Evolutionary conservation across 2,329 filamentous ascomycete species (phyloP), one percentile per base, ranked within the genome.

Genomic region (Harringtonia aguacate): DNA sequence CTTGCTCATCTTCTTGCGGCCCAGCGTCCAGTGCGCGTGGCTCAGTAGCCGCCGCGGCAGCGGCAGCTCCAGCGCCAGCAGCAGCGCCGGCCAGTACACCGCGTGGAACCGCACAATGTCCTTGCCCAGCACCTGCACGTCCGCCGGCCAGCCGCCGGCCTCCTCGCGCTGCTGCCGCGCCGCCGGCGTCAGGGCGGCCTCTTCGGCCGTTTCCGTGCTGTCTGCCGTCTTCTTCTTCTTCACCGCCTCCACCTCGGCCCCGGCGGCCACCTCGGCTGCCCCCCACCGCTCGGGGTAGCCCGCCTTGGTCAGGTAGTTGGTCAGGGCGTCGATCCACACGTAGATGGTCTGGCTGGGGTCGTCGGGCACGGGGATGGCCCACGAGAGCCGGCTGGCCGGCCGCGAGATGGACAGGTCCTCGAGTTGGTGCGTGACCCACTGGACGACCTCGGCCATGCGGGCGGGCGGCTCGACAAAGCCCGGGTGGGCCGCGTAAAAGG

Each of bases 101-200:
- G 86, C 90, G 60, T 98, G 94, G 62, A 98, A 98, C 17, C 88
- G 83, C 46, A 94, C 71, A 52, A 98, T 98, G 60, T 98, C 92
- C 63, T 98, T 98, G 39, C 92, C 92, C 44, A 98, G 82, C 22
- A 98, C 79, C 37, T 98, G 92, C 17, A 92, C 73, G 60, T 98
- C 81, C 9, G 87, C 86, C 5, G 92, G 92, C 90, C 92, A 98
- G 21, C 85, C 79, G 40, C 74, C 73, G 18, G 65, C 66, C 14
- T 69, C 40, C 3, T 46, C 42, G 12, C 43, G 45, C 28, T 4
- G 6, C 15, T 27, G 22, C 39, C 48, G 61, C 47, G 84, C n/a
- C 77, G 4, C 72, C 66, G 2, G 79, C 6, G 38, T 41, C 4
- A 28, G 36, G 3, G 15, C 24, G 22, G 12, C 10, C 21, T 33